phyloP scores from a whole-genome alignment of 1,284 basidiomycete genomes.

The Boletellus deceptivus region DNA sequence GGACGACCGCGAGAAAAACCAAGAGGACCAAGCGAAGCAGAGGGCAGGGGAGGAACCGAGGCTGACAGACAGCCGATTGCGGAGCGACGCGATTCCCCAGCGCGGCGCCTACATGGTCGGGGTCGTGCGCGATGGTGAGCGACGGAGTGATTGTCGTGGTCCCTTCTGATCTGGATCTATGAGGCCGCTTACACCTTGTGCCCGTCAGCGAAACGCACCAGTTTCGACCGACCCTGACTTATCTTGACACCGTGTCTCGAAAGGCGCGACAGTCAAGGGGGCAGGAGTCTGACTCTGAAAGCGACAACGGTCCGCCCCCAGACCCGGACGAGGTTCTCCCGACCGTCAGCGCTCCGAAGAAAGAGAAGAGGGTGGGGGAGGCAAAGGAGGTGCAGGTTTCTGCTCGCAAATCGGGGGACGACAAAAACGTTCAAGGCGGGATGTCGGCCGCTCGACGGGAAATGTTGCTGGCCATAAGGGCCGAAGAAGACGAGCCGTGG shows the following conservation, averaged over 20 bases:
- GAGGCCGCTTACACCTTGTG: conserved; percentile 74
- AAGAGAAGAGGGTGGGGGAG: conserved; percentile 54
- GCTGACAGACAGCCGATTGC: conserved; percentile 65
- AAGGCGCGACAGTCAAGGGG: conserved; percentile 54
- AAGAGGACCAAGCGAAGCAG: conserved; percentile 50
- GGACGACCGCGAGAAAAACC: conserved; percentile 74
- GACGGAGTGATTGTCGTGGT: conserved; percentile 1
- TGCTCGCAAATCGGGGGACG: conserved; percentile 61
- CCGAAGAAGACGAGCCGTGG: conserved; percentile 76
- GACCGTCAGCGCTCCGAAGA: conserved; percentile 48
- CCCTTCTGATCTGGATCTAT: conserved; percentile 13
- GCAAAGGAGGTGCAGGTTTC: conserved; percentile 74
- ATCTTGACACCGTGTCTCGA: conserved; percentile 67
- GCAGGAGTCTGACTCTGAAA: conserved; percentile 59
- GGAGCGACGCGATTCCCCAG: conserved; percentile 66
- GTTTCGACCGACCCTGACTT: conserved; percentile 74
- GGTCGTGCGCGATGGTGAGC: conserved; percentile 64
- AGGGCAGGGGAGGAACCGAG: conserved; percentile 56
- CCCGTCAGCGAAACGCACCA: conserved; percentile 75
- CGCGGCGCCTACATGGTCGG: conserved; percentile 69
- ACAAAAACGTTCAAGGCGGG: conserved; percentile 56
- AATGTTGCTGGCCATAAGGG: conserved; percentile 66
- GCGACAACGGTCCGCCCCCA: conserved; percentile 73
- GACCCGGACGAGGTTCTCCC: conserved; percentile 70
- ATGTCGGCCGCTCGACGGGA: conserved; percentile 64